Evolutionary conservation across 2,329 filamentous ascomycete species (phyloP), one percentile per base, ranked within the genome.

Genomic region (Aureobasidium sp.): DNA sequence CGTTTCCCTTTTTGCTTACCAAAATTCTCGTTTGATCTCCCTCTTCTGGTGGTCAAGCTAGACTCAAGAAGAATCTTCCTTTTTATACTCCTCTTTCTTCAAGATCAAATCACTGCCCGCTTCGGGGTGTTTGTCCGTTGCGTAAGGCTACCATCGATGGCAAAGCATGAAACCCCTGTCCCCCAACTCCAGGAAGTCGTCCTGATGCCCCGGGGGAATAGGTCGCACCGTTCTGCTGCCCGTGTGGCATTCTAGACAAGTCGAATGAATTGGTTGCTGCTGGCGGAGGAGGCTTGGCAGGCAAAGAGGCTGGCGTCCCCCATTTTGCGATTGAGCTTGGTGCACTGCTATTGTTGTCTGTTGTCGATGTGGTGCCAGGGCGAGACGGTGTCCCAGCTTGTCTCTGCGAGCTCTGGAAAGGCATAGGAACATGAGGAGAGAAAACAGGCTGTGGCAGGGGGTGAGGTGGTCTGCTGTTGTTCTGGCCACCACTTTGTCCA

Each of bases 271-370:
- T 67, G 64, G 51, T 70, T 15, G 57, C 75, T 12, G 70, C 71
- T 3, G 78, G 72, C 51, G 80, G 78, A 44, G 81, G 81, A 39
- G 82, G 82, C 67, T 83, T 84, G 10, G 81, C 77, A 51, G 82
- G 82, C 47, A 84, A 72, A 56, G 81, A 80, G 17, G 81, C 73
- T 5, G 81, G 79, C 36, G 81, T 80, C 34, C 81, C 81, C 72
- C 80, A 84, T 66, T 83, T 83, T n/a, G 81, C 79, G 59, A 83
- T 80, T 66, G 78, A 79, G 68, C 76, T 81, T 15, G 44, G 32
- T 15, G 46, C 20, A 36, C 34, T 43, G 32, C 26, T 32, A 39
- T 17, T 59, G n/a, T 32, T 51, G 17, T 60, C 57, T 51, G 36
- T 10, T 27, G 41, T 32, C 5, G 44, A n/a, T 10, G 36, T 59